phyloP scores from a whole-genome alignment of 768 basidiomycete species.

The Leccinellum rugosiceps region DNA sequence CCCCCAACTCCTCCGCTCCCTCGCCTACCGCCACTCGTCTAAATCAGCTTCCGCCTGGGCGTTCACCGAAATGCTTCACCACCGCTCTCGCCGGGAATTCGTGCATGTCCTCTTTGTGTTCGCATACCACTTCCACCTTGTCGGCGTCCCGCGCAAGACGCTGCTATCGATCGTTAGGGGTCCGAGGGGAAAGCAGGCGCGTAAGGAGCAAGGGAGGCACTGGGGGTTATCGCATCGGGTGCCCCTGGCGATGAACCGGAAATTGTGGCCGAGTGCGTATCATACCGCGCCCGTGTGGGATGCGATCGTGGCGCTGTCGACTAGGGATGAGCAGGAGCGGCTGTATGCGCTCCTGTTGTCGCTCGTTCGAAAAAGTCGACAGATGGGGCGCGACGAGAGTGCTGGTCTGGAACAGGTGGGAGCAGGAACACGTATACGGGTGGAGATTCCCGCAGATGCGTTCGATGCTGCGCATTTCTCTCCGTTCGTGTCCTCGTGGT shows the following conservation, averaged over 20 bases:
- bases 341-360: too few relatives aligned
- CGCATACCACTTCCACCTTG: conserved; percentile 46
- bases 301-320: too few relatives aligned
- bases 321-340: too few relatives aligned
- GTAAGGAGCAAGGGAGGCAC: not conserved
- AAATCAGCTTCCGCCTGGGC: conserved; percentile 27
- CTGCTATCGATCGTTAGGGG: conserved; percentile 5
- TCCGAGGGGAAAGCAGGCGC: conserved; percentile 4
- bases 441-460: conserved; percentile 26
- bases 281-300: too few relatives aligned
- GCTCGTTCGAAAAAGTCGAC: too few relatives aligned
- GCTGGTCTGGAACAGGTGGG: too few relatives aligned
- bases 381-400: too few relatives aligned
- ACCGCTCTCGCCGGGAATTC: conserved; percentile 17
- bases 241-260: too few relatives aligned
- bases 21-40: conserved; percentile 22
- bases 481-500: conserved; percentile 48
- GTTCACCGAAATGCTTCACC: conserved; percentile 29
- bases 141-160: conserved; percentile 46
- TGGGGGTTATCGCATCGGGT: not conserved
- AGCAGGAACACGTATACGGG: not conserved
- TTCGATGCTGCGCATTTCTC: conserved; percentile 45
- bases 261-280: too few relatives aligned
- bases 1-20: conserved; percentile 15
- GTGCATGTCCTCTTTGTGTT: conserved; percentile 41